phyloP scores from a whole-genome alignment of 768 basidiomycete genomes.

The Strobilomyces confusus region DNA sequence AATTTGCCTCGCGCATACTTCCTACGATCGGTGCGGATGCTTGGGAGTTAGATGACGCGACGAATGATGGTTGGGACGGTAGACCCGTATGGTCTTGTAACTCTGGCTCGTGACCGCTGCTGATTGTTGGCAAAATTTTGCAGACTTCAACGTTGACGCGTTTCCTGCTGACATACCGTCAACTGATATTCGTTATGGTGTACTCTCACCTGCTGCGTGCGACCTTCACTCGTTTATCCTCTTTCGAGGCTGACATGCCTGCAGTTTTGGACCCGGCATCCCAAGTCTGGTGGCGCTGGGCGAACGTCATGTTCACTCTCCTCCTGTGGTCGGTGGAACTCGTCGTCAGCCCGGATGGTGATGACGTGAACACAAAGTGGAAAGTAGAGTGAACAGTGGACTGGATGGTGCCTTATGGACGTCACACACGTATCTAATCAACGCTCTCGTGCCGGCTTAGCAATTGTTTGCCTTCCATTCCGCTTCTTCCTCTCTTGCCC shows the following conservation, averaged over 20 bases:
- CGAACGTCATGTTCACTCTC: constrained; percentile 84
- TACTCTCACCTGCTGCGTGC: constrained; percentile 82
- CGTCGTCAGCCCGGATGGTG: constrained; percentile 73
- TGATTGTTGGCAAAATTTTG: constrained; percentile 7
- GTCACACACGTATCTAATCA: constrained; percentile 3
- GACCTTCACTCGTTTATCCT: constrained; percentile 27
- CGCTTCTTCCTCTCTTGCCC: constrained; percentile 54
- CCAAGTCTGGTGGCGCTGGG: constrained; percentile 94
- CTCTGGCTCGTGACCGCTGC: background rate
- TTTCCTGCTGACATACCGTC: constrained; percentile 76
- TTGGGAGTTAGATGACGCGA: constrained; percentile 67
- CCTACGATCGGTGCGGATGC: constrained; percentile 80
- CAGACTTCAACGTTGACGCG: constrained; percentile 76
- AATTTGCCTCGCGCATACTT: constrained; percentile 76
- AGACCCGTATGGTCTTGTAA: constrained; percentile 52
- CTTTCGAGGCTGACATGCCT: background rate
- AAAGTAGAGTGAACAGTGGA: constrained; percentile 53
- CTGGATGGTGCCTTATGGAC: constrained; percentile 7
- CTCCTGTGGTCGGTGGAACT: constrained; percentile 81
- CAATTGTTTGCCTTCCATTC: constrained; percentile 64
- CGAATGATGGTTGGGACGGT: constrained; percentile 61
- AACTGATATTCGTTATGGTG: constrained; percentile 80
- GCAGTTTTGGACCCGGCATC: constrained; percentile 82
- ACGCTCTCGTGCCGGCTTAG: constrained; percentile 14
- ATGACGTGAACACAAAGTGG: constrained; percentile 65